A percentile compares a stretch with the other conserved stretches of the same genome.
phyloP scores from a whole-genome alignment of 2,329 filamentous ascomycete genomes.

The Alternaria ethzedia region DNA sequence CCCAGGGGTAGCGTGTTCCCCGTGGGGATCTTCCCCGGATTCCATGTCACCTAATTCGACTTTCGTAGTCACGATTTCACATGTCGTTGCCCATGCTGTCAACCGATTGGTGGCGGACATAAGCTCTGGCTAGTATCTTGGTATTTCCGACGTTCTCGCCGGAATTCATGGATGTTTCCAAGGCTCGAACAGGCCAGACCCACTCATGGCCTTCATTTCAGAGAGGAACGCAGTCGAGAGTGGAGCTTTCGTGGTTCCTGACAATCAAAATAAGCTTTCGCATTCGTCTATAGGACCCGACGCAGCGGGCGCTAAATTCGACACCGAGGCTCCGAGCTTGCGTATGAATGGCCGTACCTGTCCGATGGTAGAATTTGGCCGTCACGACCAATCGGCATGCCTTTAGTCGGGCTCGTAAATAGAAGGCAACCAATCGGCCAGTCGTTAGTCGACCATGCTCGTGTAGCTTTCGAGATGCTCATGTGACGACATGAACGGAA shows the following conservation, averaged over 20 bases:
- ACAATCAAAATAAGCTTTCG: not conserved
- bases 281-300: not conserved
- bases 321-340: not conserved
- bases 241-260: not conserved
- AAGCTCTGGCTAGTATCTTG: not conserved
- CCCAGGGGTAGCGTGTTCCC: no score
- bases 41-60: not conserved
- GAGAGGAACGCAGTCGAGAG: not conserved
- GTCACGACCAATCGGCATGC: not conserved
- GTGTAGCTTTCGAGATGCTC: not conserved
- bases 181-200: not conserved
- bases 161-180: not conserved
- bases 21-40: not conserved
- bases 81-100: not conserved
- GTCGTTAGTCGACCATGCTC: not conserved
- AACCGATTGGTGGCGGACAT: not conserved
- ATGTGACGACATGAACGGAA: not conserved
- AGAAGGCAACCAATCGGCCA: not conserved
- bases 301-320: not conserved
- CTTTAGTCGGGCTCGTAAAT: not conserved
- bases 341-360: not conserved
- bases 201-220: not conserved
- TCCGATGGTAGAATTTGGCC: not conserved
- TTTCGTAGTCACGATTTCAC: not conserved
- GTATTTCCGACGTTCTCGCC: not conserved